Evolutionary conservation across 495 filamentous ascomycete genomes (phyloP).

Genomic region (Apodospora peruviana): DNA sequence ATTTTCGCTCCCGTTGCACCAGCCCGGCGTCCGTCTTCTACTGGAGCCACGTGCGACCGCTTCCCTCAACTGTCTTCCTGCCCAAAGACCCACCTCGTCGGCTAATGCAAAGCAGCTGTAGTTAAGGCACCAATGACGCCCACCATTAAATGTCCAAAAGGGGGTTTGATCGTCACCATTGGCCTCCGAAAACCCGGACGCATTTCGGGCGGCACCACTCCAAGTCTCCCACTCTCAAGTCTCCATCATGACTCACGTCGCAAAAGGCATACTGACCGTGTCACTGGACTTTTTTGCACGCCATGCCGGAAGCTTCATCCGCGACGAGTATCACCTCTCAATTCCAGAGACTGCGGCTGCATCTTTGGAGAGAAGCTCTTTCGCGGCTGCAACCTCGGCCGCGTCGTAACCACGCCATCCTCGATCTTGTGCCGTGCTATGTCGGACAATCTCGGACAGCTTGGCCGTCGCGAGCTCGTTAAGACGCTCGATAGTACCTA

Average conservation of each 20-base stretch:
- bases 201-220: neutral
- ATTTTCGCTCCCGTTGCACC: slow-evolving; percentile 10
- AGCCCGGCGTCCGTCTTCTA: slow-evolving; percentile 14
- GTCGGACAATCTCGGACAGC: slow-evolving; percentile 69
- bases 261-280: slow-evolving; percentile 15
- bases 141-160: slow-evolving; percentile 5
- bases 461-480: slow-evolving; percentile 67
- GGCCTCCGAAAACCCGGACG: slow-evolving; percentile 1
- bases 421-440: slow-evolving; percentile 50
- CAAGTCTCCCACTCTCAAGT: slow-evolving; percentile 1
- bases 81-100: slow-evolving; percentile 29
- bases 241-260: slow-evolving; percentile 22
- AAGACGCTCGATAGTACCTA: slow-evolving; percentile 57
- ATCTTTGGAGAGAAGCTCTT: slow-evolving; percentile 56
- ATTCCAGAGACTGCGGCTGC: slow-evolving; percentile 17
- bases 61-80: slow-evolving; percentile 18
- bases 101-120: slow-evolving; percentile 13
- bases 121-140: slow-evolving; percentile 19
- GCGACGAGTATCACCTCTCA: slow-evolving; percentile 26
- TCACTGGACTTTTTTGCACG: slow-evolving; percentile 21
- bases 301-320: slow-evolving; percentile 8
- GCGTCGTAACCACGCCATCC: slow-evolving; percentile 69
- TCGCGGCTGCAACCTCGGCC: slow-evolving; percentile 72
- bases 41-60: slow-evolving; percentile 31
- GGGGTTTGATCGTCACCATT: slow-evolving; percentile 1